A percentile compares a stretch with the other conserved stretches of the same genome.
phyloP scores from a whole-genome alignment of 2,329 filamentous ascomycete species.

The Purpureocillium lavendulum region DNA sequence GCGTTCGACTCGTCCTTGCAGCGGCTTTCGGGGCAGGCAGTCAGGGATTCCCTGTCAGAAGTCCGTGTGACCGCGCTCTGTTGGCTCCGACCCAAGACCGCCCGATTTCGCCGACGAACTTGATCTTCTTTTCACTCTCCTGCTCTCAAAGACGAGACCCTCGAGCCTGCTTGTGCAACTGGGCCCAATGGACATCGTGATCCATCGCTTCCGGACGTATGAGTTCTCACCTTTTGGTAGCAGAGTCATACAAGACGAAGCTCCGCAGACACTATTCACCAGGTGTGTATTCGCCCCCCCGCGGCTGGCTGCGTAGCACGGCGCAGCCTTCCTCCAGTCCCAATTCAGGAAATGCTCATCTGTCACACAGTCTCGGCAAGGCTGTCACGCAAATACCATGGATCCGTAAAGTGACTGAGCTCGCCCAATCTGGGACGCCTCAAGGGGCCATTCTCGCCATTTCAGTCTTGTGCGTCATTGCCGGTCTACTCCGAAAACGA shows the following conservation, averaged over 20 bases:
- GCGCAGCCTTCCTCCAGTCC: too few relatives aligned
- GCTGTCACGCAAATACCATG: conserved; percentile 20
- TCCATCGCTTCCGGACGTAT: conserved; percentile 19
- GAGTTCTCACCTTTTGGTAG: conserved; percentile 19
- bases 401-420: conserved; percentile 26
- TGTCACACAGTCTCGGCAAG: not conserved
- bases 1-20: too few relatives aligned
- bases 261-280: not conserved
- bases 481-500: conserved; percentile 23
- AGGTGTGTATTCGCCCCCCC: conserved; percentile 1
- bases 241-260: not conserved
- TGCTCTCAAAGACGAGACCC: too few relatives aligned
- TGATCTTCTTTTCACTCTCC: too few relatives aligned
- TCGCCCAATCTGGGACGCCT: conserved; percentile 31
- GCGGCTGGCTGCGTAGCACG: too few relatives aligned
- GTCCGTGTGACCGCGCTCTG: too few relatives aligned
- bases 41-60: too few relatives aligned
- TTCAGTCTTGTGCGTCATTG: conserved; percentile 26
- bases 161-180: not conserved
- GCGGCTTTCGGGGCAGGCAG: too few relatives aligned
- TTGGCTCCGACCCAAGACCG: too few relatives aligned
- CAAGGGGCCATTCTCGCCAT: conserved; percentile 27
- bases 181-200: conserved; percentile 19
- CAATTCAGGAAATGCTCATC: too few relatives aligned
- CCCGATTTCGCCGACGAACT: too few relatives aligned